A percentile compares a stretch with the other conserved stretches of the same genome.
These are phyloP conservation scores for Theobroma cacao DNA, from an alignment of 345 rosid genomes.

Conservation along the genomic window DNA sequence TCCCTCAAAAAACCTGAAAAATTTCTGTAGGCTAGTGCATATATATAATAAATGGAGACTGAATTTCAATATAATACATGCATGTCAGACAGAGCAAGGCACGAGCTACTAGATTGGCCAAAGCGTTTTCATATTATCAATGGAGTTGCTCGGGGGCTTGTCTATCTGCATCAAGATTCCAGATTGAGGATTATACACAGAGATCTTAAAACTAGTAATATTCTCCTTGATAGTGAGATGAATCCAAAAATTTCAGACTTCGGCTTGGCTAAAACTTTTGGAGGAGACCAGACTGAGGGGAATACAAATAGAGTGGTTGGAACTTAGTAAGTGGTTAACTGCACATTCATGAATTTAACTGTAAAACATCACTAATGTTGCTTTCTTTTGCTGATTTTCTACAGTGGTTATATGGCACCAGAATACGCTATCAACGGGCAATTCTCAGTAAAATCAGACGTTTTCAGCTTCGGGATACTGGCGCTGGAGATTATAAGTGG, in stretches of 20 bases:
- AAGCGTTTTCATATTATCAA: neutral
- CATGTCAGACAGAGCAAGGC: neutral
- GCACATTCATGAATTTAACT: neutral
- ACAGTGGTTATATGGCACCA: slow-evolving; percentile 53
- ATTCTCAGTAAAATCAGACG: slow-evolving; percentile 46
- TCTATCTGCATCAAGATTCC: slow-evolving; percentile 3
- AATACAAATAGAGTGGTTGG: neutral
- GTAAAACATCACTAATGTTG: neutral
- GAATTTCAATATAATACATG: neutral
- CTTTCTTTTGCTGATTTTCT: neutral
- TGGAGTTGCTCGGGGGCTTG: neutral
- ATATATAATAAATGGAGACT: neutral
- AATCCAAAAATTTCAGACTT: slow-evolving; percentile 11
- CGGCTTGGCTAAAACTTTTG: neutral
- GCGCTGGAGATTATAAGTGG: slow-evolving; percentile 45
- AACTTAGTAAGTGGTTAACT: neutral
- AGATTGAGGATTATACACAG: neutral
- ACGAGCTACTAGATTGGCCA: neutral
- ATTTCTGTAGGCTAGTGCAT: neutral
- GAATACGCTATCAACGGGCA: slow-evolving; percentile 50
- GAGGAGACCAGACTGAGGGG: neutral
- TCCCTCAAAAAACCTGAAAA: neutral
- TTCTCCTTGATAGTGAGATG: neutral
- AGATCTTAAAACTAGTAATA: neutral
- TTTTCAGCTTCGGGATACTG: slow-evolving; percentile 47